Conservation (phyloP, 179 eudicot genomes). For the Heliamphora ciliata region DNA sequence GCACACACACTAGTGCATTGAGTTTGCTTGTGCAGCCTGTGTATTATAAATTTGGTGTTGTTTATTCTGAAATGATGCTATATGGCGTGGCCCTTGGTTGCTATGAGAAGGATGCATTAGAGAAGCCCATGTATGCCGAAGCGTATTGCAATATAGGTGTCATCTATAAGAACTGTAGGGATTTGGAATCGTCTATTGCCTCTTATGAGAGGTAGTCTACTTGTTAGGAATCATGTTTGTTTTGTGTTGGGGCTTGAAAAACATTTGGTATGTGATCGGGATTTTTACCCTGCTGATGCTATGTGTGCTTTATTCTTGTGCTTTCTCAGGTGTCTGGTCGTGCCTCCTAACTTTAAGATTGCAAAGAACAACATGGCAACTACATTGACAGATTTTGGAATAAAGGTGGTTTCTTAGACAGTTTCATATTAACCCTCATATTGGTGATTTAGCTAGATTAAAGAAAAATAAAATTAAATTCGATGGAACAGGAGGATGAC, state of each 20-base stretch:
- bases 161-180: slow-evolving; percentile 91
- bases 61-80: slow-evolving; percentile 98
- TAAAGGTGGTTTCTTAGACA: slow-evolving; percentile 51
- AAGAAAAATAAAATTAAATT: slow-evolving; percentile 41
- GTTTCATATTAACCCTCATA: background rate
- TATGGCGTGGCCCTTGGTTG: slow-evolving; percentile 88
- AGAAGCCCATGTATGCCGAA: slow-evolving; percentile 99
- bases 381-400: slow-evolving; percentile 96
- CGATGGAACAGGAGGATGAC: slow-evolving; percentile 55
- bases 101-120: slow-evolving; percentile 95
- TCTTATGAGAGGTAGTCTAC: slow-evolving; percentile 82
- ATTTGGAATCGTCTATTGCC: slow-evolving; percentile 89
- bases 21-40: slow-evolving; percentile 77
- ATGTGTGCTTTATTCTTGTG: slow-evolving; percentile 14
- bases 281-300: slow-evolving; percentile 14
- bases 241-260: background rate
- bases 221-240: slow-evolving; percentile 1
- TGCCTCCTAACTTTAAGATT: slow-evolving; percentile 98
- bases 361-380: slow-evolving; percentile 99
- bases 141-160: slow-evolving; percentile 99
- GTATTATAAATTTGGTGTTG: slow-evolving; percentile 97
- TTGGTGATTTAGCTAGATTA: slow-evolving; percentile 34
- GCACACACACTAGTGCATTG: slow-evolving; percentile 17
- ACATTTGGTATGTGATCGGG: background rate
- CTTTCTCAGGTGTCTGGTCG: slow-evolving; percentile 79